phyloP scores from a whole-genome alignment of 2,329 filamentous ascomycete genomes.

The Ophiostoma montium region DNA sequence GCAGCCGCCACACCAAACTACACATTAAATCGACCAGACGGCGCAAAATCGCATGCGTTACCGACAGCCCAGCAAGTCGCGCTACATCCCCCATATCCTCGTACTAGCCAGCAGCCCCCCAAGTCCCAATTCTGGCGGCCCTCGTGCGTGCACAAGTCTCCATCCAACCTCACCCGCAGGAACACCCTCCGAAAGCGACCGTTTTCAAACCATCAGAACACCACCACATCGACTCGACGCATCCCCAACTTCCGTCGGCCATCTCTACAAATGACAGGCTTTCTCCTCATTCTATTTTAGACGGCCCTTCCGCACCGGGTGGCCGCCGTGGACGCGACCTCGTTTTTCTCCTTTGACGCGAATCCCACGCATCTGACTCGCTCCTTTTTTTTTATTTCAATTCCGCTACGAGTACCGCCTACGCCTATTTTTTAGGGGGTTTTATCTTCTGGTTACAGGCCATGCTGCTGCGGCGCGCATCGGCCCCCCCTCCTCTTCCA shows the following conservation, averaged over 20 bases:
- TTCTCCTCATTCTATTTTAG: constrained; percentile 37
- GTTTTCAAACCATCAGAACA: constrained; percentile 37
- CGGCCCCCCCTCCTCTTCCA: background rate
- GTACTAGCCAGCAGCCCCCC: constrained; percentile 1
- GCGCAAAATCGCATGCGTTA: too few relatives aligned
- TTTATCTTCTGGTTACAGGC: constrained; percentile 10
- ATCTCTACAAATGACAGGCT: constrained; percentile 40
- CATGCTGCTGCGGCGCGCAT: constrained; percentile 2
- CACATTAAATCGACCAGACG: too few relatives aligned
- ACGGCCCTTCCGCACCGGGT: constrained; percentile 28
- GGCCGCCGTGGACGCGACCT: constrained; percentile 36
- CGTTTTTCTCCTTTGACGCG: constrained; percentile 20
- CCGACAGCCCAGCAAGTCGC: background rate
- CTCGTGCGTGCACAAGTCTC: constrained; percentile 11
- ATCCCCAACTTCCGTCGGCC: constrained; percentile 25
- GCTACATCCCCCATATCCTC: background rate
- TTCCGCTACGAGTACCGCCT: too few relatives aligned
- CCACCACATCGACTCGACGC: constrained; percentile 27
- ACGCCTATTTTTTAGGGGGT: constrained; percentile 3
- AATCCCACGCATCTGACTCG: constrained; percentile 11
- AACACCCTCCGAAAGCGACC: constrained; percentile 26
- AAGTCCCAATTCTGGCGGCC: constrained; percentile 12
- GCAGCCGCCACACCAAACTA: too few relatives aligned
- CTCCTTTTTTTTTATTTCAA: background rate
- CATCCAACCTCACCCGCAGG: constrained; percentile 13